phyloP scores from a whole-genome alignment of 352 stramenopile species.

The Chrysophaeum taylorii region DNA sequence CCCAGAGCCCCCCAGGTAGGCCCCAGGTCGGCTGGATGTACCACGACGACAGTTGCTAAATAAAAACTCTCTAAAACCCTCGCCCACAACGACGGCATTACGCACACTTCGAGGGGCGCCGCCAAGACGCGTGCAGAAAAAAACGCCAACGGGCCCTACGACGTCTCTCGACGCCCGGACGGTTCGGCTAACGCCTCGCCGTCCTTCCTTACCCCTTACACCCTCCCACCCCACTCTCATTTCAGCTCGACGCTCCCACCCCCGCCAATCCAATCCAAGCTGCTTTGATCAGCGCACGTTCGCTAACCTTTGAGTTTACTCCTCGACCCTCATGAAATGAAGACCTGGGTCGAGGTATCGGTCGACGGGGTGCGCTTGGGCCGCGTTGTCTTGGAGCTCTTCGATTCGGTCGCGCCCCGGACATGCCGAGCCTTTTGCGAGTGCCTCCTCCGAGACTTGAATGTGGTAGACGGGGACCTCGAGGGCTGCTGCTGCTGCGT shows the following conservation, averaged over 20 bases:
- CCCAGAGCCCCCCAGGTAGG: slow-evolving; percentile 48
- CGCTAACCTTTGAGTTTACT: no score
- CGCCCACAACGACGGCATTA: not conserved
- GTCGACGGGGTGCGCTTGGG: not conserved
- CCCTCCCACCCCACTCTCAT: no score
- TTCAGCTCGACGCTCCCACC: no score
- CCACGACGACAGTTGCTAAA: slow-evolving; percentile 61
- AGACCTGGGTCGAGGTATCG: not conserved
- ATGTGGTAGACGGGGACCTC: not conserved
- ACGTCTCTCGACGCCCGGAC: no score
- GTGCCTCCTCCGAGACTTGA: not conserved
- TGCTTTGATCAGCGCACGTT: no score
- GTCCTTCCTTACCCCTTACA: no score
- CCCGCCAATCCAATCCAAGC: no score
- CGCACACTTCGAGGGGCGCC: not conserved
- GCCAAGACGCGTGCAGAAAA: not conserved
- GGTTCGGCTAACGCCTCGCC: no score
- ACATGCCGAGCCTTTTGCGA: not conserved
- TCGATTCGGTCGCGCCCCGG: not conserved
- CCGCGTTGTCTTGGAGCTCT: not conserved
- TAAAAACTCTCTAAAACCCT: not conserved
- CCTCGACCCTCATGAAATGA: not conserved
- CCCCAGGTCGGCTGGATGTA: slow-evolving; percentile 65
- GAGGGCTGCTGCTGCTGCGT: not conserved
- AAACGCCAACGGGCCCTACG: no score